Base-by-base conservation (phyloP, 306 rosid species). In the Corylus avellana region DNA sequence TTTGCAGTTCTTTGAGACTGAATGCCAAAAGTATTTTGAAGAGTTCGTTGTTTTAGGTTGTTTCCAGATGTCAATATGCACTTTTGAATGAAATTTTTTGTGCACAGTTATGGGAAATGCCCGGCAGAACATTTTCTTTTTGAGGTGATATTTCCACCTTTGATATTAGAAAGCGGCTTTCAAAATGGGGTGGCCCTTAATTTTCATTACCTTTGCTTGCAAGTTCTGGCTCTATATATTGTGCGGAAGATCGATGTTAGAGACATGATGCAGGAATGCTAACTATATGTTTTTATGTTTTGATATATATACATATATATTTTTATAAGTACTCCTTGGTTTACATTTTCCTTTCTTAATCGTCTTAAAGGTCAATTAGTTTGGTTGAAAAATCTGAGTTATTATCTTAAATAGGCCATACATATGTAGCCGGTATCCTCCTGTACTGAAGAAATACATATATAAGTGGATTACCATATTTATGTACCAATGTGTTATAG, bases 181-280 rank as follows among this genome's bases (percentile, higher is more conserved):
- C 6, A 11, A 20, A 39, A 68, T 68, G 12, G 3, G n/a, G 29
- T 42, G 72, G 14, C 29, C 49, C 29, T 22, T 4, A 39, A 59
- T 67, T 67, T 67, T 39, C 39, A 22, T 44, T 64, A 14, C 35
- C 22, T 35, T 64, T 18, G 42, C n/a, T 68, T 42, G 51, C 27
- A 18, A 32, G 48, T 64, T 64, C 12, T 35, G 14, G 47, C 22
- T 64, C 70, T 64, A 16, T 64, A 32, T 64, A 29, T 16, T n/a
- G 32, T 27, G 6, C 63, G 56, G 51, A 78, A 70, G 47, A 78
- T n/a, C 27, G 48, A 18, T 77, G 57, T 29, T 62, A 3, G 55
- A 72, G 46, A 25, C 10, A 68, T 69, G 68, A 13, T 72, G 55
- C 42, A 17, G 83, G 78, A 59, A 64, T 68, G 71, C 42, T 44